These are phyloP conservation scores for Leccinum uliginosum DNA, from an alignment of 768 basidiomycete species.

Conservation along the genomic window DNA sequence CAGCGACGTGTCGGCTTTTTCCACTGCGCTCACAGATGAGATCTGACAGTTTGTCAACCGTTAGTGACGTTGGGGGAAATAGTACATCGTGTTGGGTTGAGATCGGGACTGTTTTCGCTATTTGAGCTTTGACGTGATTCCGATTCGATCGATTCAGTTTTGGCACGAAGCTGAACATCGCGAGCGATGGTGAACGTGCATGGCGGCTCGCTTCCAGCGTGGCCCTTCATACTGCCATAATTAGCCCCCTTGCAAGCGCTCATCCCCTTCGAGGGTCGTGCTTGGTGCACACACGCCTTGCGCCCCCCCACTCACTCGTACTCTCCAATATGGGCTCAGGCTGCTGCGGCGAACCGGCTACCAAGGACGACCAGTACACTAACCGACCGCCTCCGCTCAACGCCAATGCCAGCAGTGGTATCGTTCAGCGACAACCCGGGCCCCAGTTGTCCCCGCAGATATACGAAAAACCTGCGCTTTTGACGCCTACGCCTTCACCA, in stretches of 20 bases:
- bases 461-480: conserved; percentile 40
- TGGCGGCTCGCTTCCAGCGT: conserved; percentile 2
- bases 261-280: neutral
- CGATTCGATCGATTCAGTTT: too few relatives aligned
- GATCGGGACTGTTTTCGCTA: too few relatives aligned
- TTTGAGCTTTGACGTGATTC: too few relatives aligned
- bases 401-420: conserved; percentile 20
- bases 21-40: neutral
- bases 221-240: conserved; percentile 12
- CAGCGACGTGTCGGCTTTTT: conserved; percentile 5
- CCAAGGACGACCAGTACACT: conserved; percentile 29
- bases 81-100: too few relatives aligned
- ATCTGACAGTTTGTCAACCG: neutral
- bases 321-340: conserved; percentile 38
- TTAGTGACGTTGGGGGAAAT: neutral
- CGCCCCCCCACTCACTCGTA: neutral
- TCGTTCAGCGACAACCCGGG: conserved; percentile 52
- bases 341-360: conserved; percentile 58
- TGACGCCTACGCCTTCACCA: conserved; percentile 35
- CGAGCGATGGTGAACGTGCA: too few relatives aligned
- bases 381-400: conserved; percentile 31
- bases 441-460: conserved; percentile 33
- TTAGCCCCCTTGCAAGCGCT: conserved; percentile 8
- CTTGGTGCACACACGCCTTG: neutral
- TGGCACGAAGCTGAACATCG: too few relatives aligned